Conservation (phyloP, 345 rosid genomes). For the Eucalyptus polybractea region DNA sequence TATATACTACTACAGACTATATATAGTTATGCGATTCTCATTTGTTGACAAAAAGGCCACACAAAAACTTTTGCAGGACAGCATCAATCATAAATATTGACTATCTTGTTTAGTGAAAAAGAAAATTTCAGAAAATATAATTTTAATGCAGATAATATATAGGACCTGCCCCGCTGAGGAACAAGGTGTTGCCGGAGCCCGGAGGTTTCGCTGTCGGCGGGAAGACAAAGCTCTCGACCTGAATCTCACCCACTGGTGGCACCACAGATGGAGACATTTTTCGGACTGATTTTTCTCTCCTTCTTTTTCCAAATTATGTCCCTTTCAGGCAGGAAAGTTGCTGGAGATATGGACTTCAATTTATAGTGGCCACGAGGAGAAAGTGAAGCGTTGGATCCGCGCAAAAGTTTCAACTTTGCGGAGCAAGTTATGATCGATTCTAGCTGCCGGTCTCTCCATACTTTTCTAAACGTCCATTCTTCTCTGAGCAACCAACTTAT, state of each 20-base stretch:
- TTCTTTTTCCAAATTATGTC: neutral
- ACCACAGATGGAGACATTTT: neutral
- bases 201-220: slow-evolving; percentile 43
- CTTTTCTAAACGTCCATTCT: neutral
- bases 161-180: slow-evolving; percentile 74
- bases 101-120: neutral
- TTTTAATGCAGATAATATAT: neutral
- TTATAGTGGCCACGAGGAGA: neutral
- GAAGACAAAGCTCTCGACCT: slow-evolving; percentile 34
- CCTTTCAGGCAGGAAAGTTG: neutral
- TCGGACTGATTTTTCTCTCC: neutral
- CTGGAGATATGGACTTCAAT: neutral
- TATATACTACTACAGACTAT: neutral
- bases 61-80: neutral
- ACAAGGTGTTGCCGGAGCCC: slow-evolving; percentile 30
- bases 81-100: neutral
- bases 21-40: neutral
- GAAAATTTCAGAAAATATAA: no score
- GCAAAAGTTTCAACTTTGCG: neutral
- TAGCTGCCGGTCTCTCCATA: neutral
- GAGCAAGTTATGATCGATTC: neutral
- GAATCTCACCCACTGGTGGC: slow-evolving; percentile 17
- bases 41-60: neutral
- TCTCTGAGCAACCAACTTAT: neutral
- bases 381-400: neutral